A percentile compares a stretch with the other conserved stretches of the same genome.
Evolutionary conservation across 225 moss, liverwort and hornwort genomes (phyloP).

Genomic region (Asterella californica): DNA sequence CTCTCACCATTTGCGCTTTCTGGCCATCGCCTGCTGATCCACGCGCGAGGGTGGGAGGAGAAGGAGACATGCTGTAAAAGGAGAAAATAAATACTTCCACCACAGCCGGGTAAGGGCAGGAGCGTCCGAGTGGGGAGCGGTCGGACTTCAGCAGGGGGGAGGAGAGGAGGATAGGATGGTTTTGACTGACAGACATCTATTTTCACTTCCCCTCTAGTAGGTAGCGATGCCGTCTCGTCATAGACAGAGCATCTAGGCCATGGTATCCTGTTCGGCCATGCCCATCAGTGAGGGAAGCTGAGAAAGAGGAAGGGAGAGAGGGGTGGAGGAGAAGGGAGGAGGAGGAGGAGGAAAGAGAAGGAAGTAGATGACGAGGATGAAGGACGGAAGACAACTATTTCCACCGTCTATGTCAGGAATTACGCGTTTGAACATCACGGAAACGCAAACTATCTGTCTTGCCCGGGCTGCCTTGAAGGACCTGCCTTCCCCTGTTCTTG

Average conservation of each 20-base stretch:
- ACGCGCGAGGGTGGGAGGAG: not conserved
- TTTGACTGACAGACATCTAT: slow-evolving; percentile 2
- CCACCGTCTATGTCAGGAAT: slow-evolving; percentile 1
- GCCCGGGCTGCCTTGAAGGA: not conserved
- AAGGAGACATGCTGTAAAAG: not conserved
- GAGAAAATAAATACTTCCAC: not conserved
- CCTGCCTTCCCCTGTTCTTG: not conserved
- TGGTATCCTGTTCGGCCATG: not conserved
- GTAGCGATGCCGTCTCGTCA: not conserved
- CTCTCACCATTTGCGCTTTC: not conserved
- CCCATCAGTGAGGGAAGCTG: slow-evolving; percentile 2
- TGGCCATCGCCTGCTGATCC: not conserved
- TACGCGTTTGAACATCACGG: slow-evolving; percentile 15
- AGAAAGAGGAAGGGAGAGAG: not conserved
- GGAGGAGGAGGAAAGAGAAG: not conserved
- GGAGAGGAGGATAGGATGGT: not conserved
- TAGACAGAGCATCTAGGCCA: slow-evolving; percentile 5
- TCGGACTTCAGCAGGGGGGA: not conserved
- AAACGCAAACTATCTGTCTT: not conserved
- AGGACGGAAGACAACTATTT: not conserved
- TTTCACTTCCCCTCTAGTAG: not conserved
- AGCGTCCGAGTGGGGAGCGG: not conserved
- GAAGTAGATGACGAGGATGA: not conserved
- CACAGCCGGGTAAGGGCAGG: not conserved
- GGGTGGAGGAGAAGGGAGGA: no score